phyloP scores from a whole-genome alignment of 441 rosid genomes.

The Raphanus hybrid region DNA sequence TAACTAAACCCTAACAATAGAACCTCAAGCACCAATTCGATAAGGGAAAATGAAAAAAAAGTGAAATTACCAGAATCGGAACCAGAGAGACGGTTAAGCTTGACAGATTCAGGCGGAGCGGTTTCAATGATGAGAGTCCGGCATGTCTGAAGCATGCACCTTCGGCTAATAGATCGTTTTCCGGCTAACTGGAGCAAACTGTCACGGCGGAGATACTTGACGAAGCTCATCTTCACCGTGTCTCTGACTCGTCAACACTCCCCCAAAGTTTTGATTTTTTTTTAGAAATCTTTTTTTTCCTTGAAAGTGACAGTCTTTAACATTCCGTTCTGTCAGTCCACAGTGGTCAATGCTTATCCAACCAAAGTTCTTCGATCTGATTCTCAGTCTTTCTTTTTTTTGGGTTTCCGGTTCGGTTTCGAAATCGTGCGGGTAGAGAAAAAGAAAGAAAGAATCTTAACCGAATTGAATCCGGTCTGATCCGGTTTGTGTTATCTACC shows the following conservation, averaged over 20 bases:
- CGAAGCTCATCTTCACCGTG: slow-evolving; percentile 37
- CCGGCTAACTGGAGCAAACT: slow-evolving; percentile 25
- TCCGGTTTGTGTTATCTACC: slow-evolving; percentile 18
- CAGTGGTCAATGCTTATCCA: too few species aligned
- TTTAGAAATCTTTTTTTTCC: not conserved
- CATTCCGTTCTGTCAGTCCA: not conserved
- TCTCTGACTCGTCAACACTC: not conserved
- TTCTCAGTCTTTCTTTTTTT: too few species aligned
- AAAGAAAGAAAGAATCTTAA: not conserved
- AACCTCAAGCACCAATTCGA: not conserved
- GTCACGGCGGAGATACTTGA: slow-evolving; percentile 42
- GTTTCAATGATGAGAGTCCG: slow-evolving; percentile 76
- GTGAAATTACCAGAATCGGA: slow-evolving; percentile 68
- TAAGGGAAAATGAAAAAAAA: not conserved
- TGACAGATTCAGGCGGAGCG: slow-evolving; percentile 64
- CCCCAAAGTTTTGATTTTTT: slow-evolving; percentile 17
- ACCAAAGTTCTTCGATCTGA: too few species aligned
- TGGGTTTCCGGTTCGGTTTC: not conserved
- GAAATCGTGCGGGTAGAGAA: too few species aligned
- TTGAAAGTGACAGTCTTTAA: not conserved
- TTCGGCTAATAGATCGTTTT: slow-evolving; percentile 29
- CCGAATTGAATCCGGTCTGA: slow-evolving; percentile 10
- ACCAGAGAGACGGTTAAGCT: slow-evolving; percentile 59
- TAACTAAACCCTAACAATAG: not conserved
- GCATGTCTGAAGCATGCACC: slow-evolving; percentile 45